Conservation (phyloP, 2,329 filamentous ascomycete genomes). For the Fusarium metavorans region DNA sequence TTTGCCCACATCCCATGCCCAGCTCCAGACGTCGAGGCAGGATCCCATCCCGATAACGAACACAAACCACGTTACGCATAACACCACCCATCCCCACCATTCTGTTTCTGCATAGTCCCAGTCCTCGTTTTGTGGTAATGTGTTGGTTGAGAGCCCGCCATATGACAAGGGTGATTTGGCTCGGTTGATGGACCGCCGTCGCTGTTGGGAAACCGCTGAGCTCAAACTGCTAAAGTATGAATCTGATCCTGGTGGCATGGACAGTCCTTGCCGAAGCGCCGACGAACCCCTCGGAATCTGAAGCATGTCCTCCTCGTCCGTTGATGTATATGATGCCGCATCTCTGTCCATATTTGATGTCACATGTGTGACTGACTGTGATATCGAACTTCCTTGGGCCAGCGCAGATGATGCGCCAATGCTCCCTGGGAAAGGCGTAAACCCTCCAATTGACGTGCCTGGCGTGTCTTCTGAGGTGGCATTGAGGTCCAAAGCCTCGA, state of each 20-base stretch:
- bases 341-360: constrained; percentile 35
- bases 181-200: constrained; percentile 62
- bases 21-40: constrained; percentile 94
- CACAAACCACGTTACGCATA: constrained; percentile 92
- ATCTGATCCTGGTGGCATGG: constrained; percentile 69
- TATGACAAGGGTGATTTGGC: constrained; percentile 72
- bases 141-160: constrained; percentile 62
- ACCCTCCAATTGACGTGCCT: constrained; percentile 60
- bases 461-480: constrained; percentile 59
- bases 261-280: constrained; percentile 55
- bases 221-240: constrained; percentile 68
- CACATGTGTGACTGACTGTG: constrained; percentile 24
- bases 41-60: constrained; percentile 98
- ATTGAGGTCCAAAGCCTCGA: constrained; percentile 59
- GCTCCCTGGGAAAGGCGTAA: constrained; percentile 51
- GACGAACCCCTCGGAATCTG: constrained; percentile 68
- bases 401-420: constrained; percentile 25
- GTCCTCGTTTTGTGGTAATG: constrained; percentile 64
- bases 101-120: constrained; percentile 97
- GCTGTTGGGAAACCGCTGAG: constrained; percentile 53
- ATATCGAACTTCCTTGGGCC: constrained; percentile 22
- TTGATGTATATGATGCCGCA: constrained; percentile 63
- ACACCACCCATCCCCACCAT: constrained; percentile 97
- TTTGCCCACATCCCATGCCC: constrained; percentile 98
- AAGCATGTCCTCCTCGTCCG: constrained; percentile 84